Evolutionary conservation across 257 asterid genomes (phyloP), one percentile per base, ranked within the genome.

Genomic region (Rauvolfia tetraphylla): DNA sequence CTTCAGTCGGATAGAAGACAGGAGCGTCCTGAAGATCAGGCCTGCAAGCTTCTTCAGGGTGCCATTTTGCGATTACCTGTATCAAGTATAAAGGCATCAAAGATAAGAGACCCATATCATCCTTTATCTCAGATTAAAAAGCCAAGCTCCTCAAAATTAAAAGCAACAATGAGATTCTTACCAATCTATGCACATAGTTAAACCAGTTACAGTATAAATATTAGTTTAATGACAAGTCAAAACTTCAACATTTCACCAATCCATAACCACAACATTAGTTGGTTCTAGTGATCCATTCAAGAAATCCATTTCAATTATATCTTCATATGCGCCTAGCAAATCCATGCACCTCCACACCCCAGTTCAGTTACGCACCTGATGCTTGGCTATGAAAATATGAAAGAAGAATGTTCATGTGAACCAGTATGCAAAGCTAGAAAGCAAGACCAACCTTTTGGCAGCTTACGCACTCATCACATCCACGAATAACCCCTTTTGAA

Each of bases 1-100:
- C 96, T 88, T 91, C 98, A 42, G 97, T 85, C 57, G 99, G 99
- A 91, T 91, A 81, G 84, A 92, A 95, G 75, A 92, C 98, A 22
- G 98, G 99, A 83, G 92, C 97, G 14, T 92, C 93, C 85, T 84
- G 86, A 77, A 95, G 83, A 81, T 88, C 84, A 53, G 97, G 96
- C 87, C 86, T 88, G 68, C 87, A 84, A 79, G 94, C 90, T 82
- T 89, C 97, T 75, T 91, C 90, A 70, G 97, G 97, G 75, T 75
- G 86, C 97, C 99, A 95, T 86, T 84, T 89, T 72, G 97, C 98
- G 80, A 81, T 80, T 56, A 91, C 97, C 98, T 95, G 90, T 79
- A 77, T 78, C 87, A 85, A 78, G 70, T 74, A 75, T 74, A 49
- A 75, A 67, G 79, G 76, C 73, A 68, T 73, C 31, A 38, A 71